These are phyloP conservation scores for Gloeostereum incarnatum DNA, from an alignment of 768 basidiomycete genomes.

Conservation along the genomic window DNA sequence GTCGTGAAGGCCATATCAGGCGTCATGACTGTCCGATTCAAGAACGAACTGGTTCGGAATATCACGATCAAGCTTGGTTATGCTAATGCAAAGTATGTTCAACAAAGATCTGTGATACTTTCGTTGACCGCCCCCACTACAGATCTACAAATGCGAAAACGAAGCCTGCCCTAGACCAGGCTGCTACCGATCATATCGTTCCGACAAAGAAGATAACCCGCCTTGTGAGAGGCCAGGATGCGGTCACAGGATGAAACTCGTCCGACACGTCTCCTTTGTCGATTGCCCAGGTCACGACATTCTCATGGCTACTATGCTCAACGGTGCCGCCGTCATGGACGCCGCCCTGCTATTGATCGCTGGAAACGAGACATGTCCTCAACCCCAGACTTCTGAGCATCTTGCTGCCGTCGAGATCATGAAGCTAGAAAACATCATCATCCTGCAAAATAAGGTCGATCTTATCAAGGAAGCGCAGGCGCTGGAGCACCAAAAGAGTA, in stretches of 20 bases:
- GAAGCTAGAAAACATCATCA: conserved; percentile 97
- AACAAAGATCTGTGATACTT: conserved; percentile 5
- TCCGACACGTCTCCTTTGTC: conserved; percentile 98
- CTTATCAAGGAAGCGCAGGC: conserved; percentile 93
- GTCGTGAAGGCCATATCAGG: conserved; percentile 99
- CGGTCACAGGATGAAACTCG: conserved; percentile 79
- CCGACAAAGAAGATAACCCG: conserved; percentile 89
- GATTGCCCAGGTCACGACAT: conserved; percentile 98
- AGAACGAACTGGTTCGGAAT: conserved; percentile 97
- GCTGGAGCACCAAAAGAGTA: conserved; percentile 93
- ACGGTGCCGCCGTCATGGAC: conserved; percentile 99
- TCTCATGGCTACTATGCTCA: conserved; percentile 99
- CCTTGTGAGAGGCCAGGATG: conserved; percentile 93
- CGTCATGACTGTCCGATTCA: conserved; percentile 96
- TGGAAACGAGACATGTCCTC: conserved; percentile 97
- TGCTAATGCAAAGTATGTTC: conserved; percentile 93
- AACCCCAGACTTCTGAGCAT: conserved; percentile 98
- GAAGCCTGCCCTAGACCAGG: conserved; percentile 88
- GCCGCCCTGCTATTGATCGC: conserved; percentile 93
- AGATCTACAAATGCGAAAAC: conserved; percentile 99
- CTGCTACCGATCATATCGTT: conserved; percentile 89
- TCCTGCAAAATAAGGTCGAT: conserved; percentile 98
- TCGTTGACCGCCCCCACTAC: conserved; percentile 10
- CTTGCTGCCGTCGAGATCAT: conserved; percentile 98
- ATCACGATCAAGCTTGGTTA: conserved; percentile 99